Conservation (phyloP, 257 asterid genomes). For the Nicotiana sylvestris region DNA sequence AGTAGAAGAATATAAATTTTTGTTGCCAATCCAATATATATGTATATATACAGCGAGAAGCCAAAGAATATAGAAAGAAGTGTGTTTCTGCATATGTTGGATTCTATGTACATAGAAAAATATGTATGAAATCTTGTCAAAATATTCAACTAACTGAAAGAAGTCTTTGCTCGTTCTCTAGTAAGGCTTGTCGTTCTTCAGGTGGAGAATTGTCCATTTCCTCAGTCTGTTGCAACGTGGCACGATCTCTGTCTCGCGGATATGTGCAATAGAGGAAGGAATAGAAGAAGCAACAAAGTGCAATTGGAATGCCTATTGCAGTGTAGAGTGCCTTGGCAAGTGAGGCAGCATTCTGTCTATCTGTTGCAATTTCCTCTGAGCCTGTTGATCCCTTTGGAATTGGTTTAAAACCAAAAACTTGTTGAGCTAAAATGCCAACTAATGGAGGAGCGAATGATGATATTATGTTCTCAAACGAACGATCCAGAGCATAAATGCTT, state of each 20-base stretch:
- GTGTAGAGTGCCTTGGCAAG: slow-evolving; percentile 88
- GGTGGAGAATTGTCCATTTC: not conserved
- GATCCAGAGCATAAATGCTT: slow-evolving; percentile 22
- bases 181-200: slow-evolving; percentile 27
- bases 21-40: not conserved
- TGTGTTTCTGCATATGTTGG: not conserved
- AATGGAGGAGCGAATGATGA: slow-evolving; percentile 87
- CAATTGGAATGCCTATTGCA: slow-evolving; percentile 79
- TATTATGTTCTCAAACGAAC: slow-evolving; percentile 53
- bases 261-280: slow-evolving; percentile 20
- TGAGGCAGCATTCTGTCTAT: slow-evolving; percentile 75
- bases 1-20: not conserved
- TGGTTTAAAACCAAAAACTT: slow-evolving; percentile 64
- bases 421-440: slow-evolving; percentile 73
- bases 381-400: slow-evolving; percentile 20
- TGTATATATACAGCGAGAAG: not conserved
- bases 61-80: not conserved
- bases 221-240: slow-evolving; percentile 44
- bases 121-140: not conserved
- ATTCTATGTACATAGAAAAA: not conserved
- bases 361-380: slow-evolving; percentile 6
- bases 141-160: slow-evolving; percentile 22
- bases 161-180: slow-evolving; percentile 46
- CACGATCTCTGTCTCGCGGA: slow-evolving; percentile 42
- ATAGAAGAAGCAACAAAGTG: slow-evolving; percentile 59